A percentile compares a stretch with the other conserved stretches of the same genome.
These are phyloP conservation scores for Centrapalus pauciflorus DNA, from an alignment of 129 eudicot species.

Conservation along the genomic window DNA sequence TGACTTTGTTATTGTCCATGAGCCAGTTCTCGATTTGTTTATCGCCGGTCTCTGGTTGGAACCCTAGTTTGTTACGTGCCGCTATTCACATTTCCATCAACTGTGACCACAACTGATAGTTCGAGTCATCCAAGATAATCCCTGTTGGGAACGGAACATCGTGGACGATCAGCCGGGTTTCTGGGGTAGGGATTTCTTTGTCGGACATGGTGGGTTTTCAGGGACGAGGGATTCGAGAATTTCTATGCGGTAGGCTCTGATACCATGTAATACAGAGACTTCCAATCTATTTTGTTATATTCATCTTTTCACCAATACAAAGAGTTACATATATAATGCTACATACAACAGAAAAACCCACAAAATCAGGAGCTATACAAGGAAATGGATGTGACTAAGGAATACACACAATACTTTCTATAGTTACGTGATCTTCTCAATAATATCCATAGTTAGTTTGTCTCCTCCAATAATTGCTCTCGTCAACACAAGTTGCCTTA, in stretches of 20 bases:
- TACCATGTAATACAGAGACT: too few relatives aligned
- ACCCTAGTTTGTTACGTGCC: conserved; percentile 14
- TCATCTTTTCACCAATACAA: too few relatives aligned
- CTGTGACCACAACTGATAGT: conserved; percentile 14
- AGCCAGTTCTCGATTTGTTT: not conserved
- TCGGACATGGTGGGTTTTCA: not conserved
- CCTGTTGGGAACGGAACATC: conserved; percentile 13
- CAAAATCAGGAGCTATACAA: too few relatives aligned
- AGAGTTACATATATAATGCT: too few relatives aligned
- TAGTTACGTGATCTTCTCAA: too few relatives aligned
- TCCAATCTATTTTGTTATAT: too few relatives aligned
- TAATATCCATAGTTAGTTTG: too few relatives aligned
- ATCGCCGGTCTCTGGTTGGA: not conserved
- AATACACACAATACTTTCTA: too few relatives aligned
- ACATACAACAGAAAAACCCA: too few relatives aligned
- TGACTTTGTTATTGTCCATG: not conserved
- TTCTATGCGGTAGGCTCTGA: conserved; percentile 12
- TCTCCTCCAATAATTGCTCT: too few relatives aligned
- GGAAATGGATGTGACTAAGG: too few relatives aligned
- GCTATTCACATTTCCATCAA: conserved; percentile 20
- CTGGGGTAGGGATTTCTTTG: not conserved
- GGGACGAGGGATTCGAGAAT: not conserved
- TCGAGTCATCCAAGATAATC: conserved; percentile 16
- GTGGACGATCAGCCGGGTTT: conserved; percentile 5
- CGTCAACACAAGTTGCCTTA: too few relatives aligned